phyloP scores from a whole-genome alignment of 345 rosid genomes.

The Populus deltoides region DNA sequence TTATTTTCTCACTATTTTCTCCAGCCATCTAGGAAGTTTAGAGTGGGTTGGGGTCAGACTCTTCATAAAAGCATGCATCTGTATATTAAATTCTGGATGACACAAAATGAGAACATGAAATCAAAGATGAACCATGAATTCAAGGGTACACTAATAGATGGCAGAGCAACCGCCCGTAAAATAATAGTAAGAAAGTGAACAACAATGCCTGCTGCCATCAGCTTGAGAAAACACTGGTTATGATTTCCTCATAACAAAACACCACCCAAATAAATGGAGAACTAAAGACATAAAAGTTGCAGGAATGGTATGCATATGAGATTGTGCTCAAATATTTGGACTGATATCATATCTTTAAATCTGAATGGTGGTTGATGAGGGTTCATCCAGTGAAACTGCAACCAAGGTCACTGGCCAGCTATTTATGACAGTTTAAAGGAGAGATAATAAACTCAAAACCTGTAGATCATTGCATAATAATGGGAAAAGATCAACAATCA shows the following conservation, averaged over 20 bases:
- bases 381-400: not conserved
- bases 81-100: not conserved
- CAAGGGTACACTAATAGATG: not conserved
- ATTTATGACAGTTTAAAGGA: not conserved
- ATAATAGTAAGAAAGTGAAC: not conserved
- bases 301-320: not conserved
- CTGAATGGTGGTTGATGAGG: not conserved
- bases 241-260: not conserved
- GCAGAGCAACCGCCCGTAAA: not conserved
- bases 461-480: not conserved
- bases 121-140: not conserved
- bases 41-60: not conserved
- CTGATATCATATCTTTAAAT: not conserved
- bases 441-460: not conserved
- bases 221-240: not conserved
- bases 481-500: not conserved
- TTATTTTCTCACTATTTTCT: not conserved
- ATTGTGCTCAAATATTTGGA: not conserved
- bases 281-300: not conserved
- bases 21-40: not conserved
- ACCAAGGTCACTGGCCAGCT: not conserved
- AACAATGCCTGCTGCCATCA: not conserved
- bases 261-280: not conserved
- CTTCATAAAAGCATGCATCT: not conserved
- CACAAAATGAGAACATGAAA: not conserved